Base-by-base conservation (phyloP, 2,329 filamentous ascomycete species). In the Xylaria sp. region DNA sequence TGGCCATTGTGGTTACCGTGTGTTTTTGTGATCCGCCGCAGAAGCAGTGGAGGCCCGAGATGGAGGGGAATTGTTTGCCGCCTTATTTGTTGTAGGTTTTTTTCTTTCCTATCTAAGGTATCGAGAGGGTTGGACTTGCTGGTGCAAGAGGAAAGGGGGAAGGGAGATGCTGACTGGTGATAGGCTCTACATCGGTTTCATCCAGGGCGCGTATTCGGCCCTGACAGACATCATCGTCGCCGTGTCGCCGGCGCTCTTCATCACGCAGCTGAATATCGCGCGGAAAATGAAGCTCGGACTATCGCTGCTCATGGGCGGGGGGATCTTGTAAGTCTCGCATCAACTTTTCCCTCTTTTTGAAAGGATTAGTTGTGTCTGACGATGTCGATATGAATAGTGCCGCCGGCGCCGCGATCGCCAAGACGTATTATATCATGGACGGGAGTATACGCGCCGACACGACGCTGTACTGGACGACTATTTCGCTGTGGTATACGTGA, bases 401-500 rank as follows among this genome's bases (percentile, higher is more conserved):
- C 19, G 56, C 59, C 9, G 57, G 49, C 1, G 46, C 59, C 18
- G 59, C 59, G 5, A 54, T 61, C 18, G 56, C 55, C 9, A 61
- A 61, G 49, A 53, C 59, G 49, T 56, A 56, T 34, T 39, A 47
- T 19, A 44, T 61, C n/a, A 56, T 50, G 6, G 53, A 61, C 13
- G 6, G 49, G 2, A 49, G 46, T 23, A 52, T 46, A 35, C 57
- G 47, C 11, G 39, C 44, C 1, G 57, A 61, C 39, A 49, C 55
- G 9, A 59, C 57, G 2, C 58, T 50, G 44, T 55, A 55, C n/a
- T 61, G 59, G 59, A 53, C 59, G 11, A 53, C 53, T 5, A 54
- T 59, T 35, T 18, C 57, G 7, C n/a, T 61, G 30, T 59, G 57
- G 57, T 61, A 58, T 53, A 61, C 59, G 59, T 61, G 49, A 55